Evolutionary conservation across 345 rosid species (phyloP), one percentile per base, ranked within the genome.

Genomic region (Populus simonii): DNA sequence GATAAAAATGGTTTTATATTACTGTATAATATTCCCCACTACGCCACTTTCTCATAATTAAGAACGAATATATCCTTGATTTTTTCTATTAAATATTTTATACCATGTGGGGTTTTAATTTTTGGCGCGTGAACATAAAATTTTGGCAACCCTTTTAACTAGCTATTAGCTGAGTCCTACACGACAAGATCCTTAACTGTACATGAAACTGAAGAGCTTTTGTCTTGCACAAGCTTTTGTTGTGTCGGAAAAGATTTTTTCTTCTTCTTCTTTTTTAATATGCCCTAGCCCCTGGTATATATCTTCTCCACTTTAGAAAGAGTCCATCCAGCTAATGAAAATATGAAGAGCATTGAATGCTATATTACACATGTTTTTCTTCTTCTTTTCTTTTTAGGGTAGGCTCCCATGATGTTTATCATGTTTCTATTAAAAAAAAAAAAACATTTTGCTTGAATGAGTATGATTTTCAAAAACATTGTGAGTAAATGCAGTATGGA

Each of bases 161-260:
- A 59, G 15, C 49, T 72, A 47, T 55, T 69, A 47, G 72, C 77
- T 71, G 86, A 80, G 82, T 81, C 84, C 87, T 70, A 33, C 78
- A 86, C 85, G 91, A 74, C 81, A 76, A 76, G 29, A 31, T 65
- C 47, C 82, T 74, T 33, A 76, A 76, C 82, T 3, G 53, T 15
- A 43, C 22, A 20, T 68, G 38, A 16, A 59, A 39, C 55, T 35
- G 2, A 29, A 31, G 5, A 23, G 23, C 20, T 33, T 73, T 66
- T 73, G 29, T 47, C 36, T 65, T 65, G 47, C 53, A 49, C 55
- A n/a, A 78, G 51, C 23, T 17, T 57, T 43, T 12, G 8, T 29
- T 53, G 38, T 51, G 67, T 76, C 71, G 35, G 23, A 1, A 53
- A 53, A 18, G 1, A 18, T 1, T 9, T 57, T n/a, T 53, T 7